phyloP scores from a whole-genome alignment of 2,329 filamentous ascomycete species.

The Epichloe elymi region DNA sequence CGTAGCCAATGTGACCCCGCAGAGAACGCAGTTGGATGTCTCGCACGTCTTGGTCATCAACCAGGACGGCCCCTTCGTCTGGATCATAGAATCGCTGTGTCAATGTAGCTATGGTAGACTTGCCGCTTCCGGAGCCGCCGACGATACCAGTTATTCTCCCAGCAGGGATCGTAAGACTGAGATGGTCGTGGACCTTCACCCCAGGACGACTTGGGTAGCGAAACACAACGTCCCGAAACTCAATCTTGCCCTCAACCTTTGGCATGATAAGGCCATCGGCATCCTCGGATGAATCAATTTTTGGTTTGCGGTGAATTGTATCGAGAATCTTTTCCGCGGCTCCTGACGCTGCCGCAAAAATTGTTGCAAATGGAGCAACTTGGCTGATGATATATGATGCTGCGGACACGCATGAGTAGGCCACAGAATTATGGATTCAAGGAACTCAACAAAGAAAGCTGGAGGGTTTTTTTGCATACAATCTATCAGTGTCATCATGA shows the following conservation, averaged over 20 bases:
- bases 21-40: constrained; percentile 44
- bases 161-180: constrained; percentile 26
- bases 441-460: too few relatives aligned
- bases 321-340: not conserved
- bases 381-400: constrained; percentile 33
- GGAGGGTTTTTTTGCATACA: constrained; percentile 14
- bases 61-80: constrained; percentile 22
- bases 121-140: constrained; percentile 53
- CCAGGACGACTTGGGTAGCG: constrained; percentile 30
- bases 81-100: constrained; percentile 53
- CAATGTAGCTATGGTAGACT: constrained; percentile 54
- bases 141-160: constrained; percentile 58
- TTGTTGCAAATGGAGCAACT: constrained; percentile 44
- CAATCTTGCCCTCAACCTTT: not conserved
- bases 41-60: constrained; percentile 31
- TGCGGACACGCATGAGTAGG: too few relatives aligned
- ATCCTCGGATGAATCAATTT: not conserved
- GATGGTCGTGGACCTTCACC: constrained; percentile 38
- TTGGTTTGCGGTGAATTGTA: not conserved
- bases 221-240: constrained; percentile 15
- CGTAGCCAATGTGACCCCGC: constrained; percentile 41
- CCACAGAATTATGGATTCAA: too few relatives aligned
- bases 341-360: constrained; percentile 34
- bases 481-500: constrained; percentile 42
- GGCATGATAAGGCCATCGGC: not conserved